These are phyloP conservation scores for Exophiala viscosa DNA, from an alignment of 2,329 filamentous ascomycete species.

Conservation along the genomic window DNA sequence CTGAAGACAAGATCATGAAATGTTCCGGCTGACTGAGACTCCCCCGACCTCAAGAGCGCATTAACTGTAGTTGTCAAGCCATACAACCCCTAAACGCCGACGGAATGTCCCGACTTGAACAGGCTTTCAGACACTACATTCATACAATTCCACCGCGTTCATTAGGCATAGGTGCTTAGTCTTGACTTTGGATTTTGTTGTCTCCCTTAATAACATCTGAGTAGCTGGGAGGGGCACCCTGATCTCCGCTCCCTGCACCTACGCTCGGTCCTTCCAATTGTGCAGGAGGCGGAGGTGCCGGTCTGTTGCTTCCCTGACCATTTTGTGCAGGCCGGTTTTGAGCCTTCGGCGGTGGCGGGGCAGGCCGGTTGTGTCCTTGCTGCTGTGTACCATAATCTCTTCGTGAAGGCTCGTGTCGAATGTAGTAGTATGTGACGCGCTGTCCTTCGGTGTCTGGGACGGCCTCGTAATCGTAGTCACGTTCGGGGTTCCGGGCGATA, in stretches of 20 bases:
- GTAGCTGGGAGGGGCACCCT: conserved; percentile 71
- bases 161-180: conserved; percentile 37
- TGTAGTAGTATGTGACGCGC: conserved; percentile 74
- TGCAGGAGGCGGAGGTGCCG: conserved; percentile 23
- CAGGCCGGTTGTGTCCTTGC: conserved; percentile 31
- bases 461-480: conserved; percentile 62
- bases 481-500: conserved; percentile 82
- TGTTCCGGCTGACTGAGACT: too few species aligned
- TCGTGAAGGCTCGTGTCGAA: conserved; percentile 48
- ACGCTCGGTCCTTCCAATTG: conserved; percentile 35
- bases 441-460: conserved; percentile 56
- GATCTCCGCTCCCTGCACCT: conserved; percentile 42
- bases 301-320: conserved; percentile 34
- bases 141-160: too few species aligned
- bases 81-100: too few species aligned
- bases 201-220: conserved; percentile 86
- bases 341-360: conserved; percentile 13
- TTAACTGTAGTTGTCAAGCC: too few species aligned
- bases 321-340: conserved; percentile 29
- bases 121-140: too few species aligned
- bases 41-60: too few species aligned
- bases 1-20: too few species aligned
- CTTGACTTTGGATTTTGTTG: conserved; percentile 76
- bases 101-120: too few species aligned
- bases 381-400: conserved; percentile 41